Conservation (phyloP, 2,329 filamentous ascomycete species). For the Ophiostoma sp. region DNA sequence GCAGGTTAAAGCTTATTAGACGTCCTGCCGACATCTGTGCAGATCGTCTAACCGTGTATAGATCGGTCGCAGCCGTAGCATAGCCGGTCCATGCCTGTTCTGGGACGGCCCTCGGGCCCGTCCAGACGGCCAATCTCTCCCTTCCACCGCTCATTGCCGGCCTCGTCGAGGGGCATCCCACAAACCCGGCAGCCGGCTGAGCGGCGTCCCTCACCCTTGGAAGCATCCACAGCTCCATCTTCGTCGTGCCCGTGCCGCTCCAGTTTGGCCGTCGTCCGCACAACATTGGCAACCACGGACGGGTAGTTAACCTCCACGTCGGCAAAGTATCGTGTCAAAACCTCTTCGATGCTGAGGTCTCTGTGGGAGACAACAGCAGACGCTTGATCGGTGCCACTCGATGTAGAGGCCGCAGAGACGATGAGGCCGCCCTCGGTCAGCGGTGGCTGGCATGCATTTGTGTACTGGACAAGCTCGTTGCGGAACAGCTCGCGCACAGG, state of each 20-base stretch:
- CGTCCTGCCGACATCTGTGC: no score
- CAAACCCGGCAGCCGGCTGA: slow-evolving; percentile 58
- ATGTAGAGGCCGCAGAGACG: slow-evolving; percentile 29
- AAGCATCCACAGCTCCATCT: background rate
- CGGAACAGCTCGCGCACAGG: slow-evolving; percentile 80
- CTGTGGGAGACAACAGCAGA: slow-evolving; percentile 56
- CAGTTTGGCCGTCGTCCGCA: slow-evolving; percentile 82
- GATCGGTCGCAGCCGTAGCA: slow-evolving; percentile 73
- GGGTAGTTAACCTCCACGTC: slow-evolving; percentile 81
- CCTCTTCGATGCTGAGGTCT: slow-evolving; percentile 80
- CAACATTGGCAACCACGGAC: slow-evolving; percentile 90
- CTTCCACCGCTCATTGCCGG: slow-evolving; percentile 58
- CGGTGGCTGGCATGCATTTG: slow-evolving; percentile 45
- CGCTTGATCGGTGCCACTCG: slow-evolving; percentile 9
- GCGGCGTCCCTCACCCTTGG: slow-evolving; percentile 26
- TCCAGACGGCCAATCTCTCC: slow-evolving; percentile 51
- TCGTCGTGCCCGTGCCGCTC: slow-evolving; percentile 35
- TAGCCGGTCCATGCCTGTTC: slow-evolving; percentile 36
- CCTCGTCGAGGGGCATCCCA: slow-evolving; percentile 58
- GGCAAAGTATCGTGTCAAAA: slow-evolving; percentile 84
- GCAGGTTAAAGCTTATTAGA: no score
- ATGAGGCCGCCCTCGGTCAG: slow-evolving; percentile 32
- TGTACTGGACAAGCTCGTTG: slow-evolving; percentile 69
- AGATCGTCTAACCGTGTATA: slow-evolving; percentile 41
- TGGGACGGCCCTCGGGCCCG: slow-evolving; percentile 29